Conservation (phyloP, 331 rosid genomes). For the Saraca asoca region DNA sequence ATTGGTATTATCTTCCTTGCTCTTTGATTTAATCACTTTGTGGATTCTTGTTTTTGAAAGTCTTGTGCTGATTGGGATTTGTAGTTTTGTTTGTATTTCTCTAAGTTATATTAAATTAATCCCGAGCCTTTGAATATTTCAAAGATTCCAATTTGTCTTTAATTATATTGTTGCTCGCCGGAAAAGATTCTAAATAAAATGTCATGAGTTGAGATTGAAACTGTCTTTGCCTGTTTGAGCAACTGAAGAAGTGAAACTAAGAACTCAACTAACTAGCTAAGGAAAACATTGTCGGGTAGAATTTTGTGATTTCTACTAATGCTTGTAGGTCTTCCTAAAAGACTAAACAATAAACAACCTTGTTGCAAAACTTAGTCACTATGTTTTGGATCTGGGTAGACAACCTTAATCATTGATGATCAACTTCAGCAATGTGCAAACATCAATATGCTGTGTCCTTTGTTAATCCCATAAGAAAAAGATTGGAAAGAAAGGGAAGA, state of each 20-base stretch:
- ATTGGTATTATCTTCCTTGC: conserved; percentile 51
- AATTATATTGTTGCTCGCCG: background rate
- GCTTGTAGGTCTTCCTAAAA: conserved; percentile 8
- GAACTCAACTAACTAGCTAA: conserved; percentile 1
- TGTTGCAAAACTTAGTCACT: background rate
- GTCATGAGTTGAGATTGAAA: background rate
- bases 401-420: conserved; percentile 3
- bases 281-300: conserved; percentile 7
- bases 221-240: background rate
- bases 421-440: conserved; percentile 10
- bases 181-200: background rate
- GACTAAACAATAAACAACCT: background rate
- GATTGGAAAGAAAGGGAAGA: conserved; percentile 3
- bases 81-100: background rate
- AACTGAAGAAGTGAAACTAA: conserved; percentile 7
- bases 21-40: conserved; percentile 18
- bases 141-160: background rate
- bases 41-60: conserved; percentile 19
- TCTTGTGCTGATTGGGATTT: conserved; percentile 3
- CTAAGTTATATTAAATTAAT: background rate
- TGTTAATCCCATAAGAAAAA: conserved; percentile 3
- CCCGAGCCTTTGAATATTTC: conserved; percentile 1
- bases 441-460: background rate
- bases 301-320: conserved; percentile 15
- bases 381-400: background rate